Conservation (phyloP, 441 rosid genomes). For the Mallotus repandus region DNA sequence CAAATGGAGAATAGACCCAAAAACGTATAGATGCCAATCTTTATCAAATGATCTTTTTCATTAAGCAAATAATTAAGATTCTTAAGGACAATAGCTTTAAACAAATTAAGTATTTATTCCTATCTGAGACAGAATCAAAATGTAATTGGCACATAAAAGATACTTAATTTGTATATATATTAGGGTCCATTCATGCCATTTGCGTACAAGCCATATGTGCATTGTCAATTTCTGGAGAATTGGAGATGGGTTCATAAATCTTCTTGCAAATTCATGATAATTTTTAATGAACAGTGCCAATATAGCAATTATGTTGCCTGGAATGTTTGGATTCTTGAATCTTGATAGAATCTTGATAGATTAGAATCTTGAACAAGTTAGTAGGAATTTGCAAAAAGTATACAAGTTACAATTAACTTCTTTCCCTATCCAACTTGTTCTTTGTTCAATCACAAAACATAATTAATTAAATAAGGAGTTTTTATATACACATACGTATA, state of each 20-base stretch:
- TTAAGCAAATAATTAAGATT: background rate
- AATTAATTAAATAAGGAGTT: too few relatives aligned
- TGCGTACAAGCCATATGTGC: background rate
- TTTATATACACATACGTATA: too few relatives aligned
- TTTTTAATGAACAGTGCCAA: background rate
- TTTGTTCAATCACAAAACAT: too few relatives aligned
- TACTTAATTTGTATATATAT: background rate
- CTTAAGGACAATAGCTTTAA: background rate
- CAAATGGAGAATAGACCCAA: slow-evolving; percentile 4
- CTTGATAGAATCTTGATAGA: slow-evolving; percentile 6
- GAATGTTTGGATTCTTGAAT: background rate
- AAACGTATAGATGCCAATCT: background rate
- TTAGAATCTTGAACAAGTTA: slow-evolving; percentile 11
- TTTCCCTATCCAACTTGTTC: background rate
- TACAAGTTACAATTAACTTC: slow-evolving; percentile 1
- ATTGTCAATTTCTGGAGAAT: background rate
- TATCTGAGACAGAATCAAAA: background rate
- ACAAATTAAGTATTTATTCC: background rate
- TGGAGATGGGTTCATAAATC: background rate
- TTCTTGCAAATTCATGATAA: background rate
- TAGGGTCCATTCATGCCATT: background rate
- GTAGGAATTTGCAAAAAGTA: background rate
- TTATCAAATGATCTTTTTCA: background rate
- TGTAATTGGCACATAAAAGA: background rate
- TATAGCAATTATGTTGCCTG: background rate